Evolutionary conservation across 2,329 filamentous ascomycete species (phyloP).

Genomic region (Cordyceps tenuipes): DNA sequence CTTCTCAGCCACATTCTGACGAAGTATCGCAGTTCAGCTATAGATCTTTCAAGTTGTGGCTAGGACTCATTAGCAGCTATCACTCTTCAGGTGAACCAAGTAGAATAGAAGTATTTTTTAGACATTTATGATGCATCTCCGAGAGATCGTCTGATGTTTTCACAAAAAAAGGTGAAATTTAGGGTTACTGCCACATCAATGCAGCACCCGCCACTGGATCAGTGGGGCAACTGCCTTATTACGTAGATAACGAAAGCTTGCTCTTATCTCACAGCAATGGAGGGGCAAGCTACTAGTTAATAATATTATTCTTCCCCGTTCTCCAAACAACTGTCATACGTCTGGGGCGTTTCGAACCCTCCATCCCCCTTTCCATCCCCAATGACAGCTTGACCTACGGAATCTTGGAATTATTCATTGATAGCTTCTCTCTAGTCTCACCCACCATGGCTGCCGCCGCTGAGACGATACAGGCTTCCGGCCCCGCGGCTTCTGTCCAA

Average conservation of each 20-base stretch:
- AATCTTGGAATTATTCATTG: background rate
- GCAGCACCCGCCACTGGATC: background rate
- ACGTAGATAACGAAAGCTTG: conserved; percentile 11
- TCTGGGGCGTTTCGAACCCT: background rate
- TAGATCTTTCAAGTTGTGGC: no score
- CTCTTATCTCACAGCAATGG: conserved; percentile 3
- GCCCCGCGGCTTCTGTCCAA: conserved; percentile 32
- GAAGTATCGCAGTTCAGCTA: no score
- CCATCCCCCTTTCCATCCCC: background rate
- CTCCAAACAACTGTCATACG: background rate
- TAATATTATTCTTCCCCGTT: conserved; percentile 1
- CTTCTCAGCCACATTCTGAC: no score
- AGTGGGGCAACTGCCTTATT: conserved; percentile 6
- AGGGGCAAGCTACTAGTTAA: conserved; percentile 6
- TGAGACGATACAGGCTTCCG: conserved; percentile 23
- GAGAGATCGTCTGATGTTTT: no score
- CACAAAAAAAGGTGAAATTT: no score
- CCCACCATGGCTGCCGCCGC: conserved; percentile 27
- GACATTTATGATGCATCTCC: no score
- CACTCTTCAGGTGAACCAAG: no score
- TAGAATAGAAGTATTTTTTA: no score
- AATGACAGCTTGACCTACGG: background rate
- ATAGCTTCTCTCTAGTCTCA: background rate
- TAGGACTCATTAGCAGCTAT: no score
- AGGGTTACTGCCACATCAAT: no score